phyloP scores from a whole-genome alignment of 2,329 filamentous ascomycete species.

The Colletotrichum eremochloae region DNA sequence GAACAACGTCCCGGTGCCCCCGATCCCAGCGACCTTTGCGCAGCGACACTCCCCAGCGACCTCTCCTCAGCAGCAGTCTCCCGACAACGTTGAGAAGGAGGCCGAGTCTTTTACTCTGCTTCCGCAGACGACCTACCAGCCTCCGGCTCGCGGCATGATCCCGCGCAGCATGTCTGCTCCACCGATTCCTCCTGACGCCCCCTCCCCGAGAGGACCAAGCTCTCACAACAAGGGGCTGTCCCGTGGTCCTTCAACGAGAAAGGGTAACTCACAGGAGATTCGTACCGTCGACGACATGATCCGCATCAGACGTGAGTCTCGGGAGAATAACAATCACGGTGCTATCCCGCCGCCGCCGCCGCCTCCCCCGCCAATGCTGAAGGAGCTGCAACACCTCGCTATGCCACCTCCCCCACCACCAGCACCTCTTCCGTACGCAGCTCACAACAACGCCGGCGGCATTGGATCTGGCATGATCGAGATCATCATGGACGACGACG shows the following conservation, averaged over 20 bases:
- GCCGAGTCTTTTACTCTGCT: constrained; percentile 61
- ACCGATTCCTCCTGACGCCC: constrained; percentile 56
- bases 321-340: constrained; percentile 55
- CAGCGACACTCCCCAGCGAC: constrained; percentile 58
- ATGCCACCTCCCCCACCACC: constrained; percentile 73
- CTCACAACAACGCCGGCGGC: constrained; percentile 57
- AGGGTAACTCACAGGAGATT: constrained; percentile 54
- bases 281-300: constrained; percentile 63
- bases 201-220: constrained; percentile 51
- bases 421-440: constrained; percentile 64
- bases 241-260: constrained; percentile 50
- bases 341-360: constrained; percentile 65
- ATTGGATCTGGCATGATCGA: constrained; percentile 71
- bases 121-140: constrained; percentile 58
- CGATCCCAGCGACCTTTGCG: constrained; percentile 63
- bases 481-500: constrained; percentile 75
- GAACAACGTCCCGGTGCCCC: constrained; percentile 54
- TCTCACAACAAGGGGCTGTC: constrained; percentile 45
- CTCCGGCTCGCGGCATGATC: constrained; percentile 62
- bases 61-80: constrained; percentile 53
- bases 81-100: constrained; percentile 49
- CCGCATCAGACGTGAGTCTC: constrained; percentile 27
- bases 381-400: constrained; percentile 73
- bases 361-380: constrained; percentile 69
- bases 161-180: constrained; percentile 73